A percentile compares a stretch with the other conserved stretches of the same genome.
These are phyloP conservation scores for Cucurbita maxima DNA, from an alignment of 306 rosid genomes.

Conservation along the genomic window DNA sequence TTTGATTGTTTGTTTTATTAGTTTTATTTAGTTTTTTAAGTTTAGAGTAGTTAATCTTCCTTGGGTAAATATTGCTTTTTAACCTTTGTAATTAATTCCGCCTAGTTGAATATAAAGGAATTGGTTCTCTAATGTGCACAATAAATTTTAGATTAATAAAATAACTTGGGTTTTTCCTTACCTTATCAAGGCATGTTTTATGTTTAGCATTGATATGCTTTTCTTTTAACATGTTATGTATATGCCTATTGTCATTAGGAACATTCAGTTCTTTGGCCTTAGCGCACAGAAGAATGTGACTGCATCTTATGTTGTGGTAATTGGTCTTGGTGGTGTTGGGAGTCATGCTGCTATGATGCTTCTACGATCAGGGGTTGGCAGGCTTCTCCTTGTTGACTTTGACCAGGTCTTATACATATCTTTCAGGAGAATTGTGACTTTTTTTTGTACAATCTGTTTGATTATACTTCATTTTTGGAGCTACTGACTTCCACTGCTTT, in stretches of 20 bases:
- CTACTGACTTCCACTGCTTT: background rate
- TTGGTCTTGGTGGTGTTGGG: constrained; percentile 98
- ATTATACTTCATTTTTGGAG: background rate
- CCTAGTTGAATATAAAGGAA: background rate
- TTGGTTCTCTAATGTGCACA: background rate
- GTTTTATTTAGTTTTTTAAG: background rate
- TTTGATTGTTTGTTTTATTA: background rate
- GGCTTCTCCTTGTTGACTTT: constrained; percentile 92
- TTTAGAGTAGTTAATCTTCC: background rate
- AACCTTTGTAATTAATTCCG: background rate
- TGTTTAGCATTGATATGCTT: background rate
- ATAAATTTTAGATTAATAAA: background rate
- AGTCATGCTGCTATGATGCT: constrained; percentile 97
- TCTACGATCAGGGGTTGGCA: constrained; percentile 81
- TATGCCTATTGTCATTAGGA: constrained; percentile 33
- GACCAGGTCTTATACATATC: constrained; percentile 49
- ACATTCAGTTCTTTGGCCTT: constrained; percentile 75
- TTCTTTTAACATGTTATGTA: background rate
- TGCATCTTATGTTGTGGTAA: constrained; percentile 76
- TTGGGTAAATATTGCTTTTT: background rate
- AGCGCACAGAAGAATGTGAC: constrained; percentile 71
- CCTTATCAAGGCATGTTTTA: background rate
- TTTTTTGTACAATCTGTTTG: background rate
- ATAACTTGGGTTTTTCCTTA: background rate
- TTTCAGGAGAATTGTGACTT: background rate